Conservation (phyloP, 2,329 filamentous ascomycete genomes). For the Microsporum canis region DNA sequence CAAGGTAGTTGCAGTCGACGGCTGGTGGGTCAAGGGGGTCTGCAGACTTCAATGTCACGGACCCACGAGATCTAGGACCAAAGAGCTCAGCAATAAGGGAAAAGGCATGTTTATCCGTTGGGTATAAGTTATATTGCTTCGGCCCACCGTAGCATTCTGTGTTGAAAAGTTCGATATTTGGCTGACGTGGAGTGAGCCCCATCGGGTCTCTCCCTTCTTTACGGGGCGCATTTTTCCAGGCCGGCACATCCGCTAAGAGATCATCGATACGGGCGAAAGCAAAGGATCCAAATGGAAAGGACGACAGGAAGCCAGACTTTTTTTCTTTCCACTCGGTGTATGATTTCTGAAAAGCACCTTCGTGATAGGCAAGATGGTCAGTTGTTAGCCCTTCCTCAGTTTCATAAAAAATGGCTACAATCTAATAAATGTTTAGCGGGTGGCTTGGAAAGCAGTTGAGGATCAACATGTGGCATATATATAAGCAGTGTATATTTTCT, state of each 20-base stretch:
- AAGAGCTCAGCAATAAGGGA: slow-evolving; percentile 49
- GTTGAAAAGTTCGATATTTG: slow-evolving; percentile 52
- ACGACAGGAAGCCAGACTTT: slow-evolving; percentile 48
- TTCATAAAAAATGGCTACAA: slow-evolving; percentile 52
- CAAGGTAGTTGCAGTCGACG: slow-evolving; percentile 38
- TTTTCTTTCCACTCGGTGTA: slow-evolving; percentile 48
- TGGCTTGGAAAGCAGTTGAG: neutral
- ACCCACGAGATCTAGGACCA: slow-evolving; percentile 43
- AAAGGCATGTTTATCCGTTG: slow-evolving; percentile 46
- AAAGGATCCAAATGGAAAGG: slow-evolving; percentile 53
- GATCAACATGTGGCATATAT: neutral
- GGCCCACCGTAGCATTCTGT: slow-evolving; percentile 53
- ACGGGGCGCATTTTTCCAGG: slow-evolving; percentile 44
- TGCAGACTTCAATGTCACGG: slow-evolving; percentile 31
- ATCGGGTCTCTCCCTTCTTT: slow-evolving; percentile 49
- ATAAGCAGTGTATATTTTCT: neutral
- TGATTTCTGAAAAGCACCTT: slow-evolving; percentile 40
- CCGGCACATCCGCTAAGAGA: slow-evolving; percentile 42
- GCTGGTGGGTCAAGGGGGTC: slow-evolving; percentile 29
- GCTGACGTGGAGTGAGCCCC: slow-evolving; percentile 46
- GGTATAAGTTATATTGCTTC: slow-evolving; percentile 46
- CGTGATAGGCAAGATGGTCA: slow-evolving; percentile 48
- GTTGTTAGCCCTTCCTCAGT: slow-evolving; percentile 43
- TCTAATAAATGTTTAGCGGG: slow-evolving; percentile 24
- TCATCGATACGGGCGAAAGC: slow-evolving; percentile 52